Evolutionary conservation across 2,329 filamentous ascomycete genomes (phyloP).

Genomic region (Cytospora chrysosperma): DNA sequence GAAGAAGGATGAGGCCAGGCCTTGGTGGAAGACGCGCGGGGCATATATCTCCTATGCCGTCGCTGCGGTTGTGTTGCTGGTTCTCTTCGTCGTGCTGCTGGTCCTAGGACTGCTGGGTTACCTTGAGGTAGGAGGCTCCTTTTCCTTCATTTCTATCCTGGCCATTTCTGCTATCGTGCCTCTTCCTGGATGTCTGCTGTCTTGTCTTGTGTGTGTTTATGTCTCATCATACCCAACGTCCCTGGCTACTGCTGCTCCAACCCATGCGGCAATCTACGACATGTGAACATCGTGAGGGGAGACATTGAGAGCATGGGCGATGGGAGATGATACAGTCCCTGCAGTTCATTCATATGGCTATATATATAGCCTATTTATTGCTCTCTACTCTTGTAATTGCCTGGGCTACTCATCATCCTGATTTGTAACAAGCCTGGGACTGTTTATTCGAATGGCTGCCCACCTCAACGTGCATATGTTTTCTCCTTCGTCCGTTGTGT

Average conservation of each 20-base stretch:
- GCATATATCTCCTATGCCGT: slow-evolving; percentile 9
- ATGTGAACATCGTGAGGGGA: slow-evolving; percentile 19
- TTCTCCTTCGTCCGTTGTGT: background rate
- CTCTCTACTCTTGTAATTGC: background rate
- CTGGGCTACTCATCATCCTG: background rate
- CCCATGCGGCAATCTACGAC: slow-evolving; percentile 3
- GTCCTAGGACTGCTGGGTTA: slow-evolving; percentile 23
- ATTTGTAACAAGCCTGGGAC: background rate
- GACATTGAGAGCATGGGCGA: too few relatives aligned
- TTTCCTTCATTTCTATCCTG: slow-evolving; percentile 6
- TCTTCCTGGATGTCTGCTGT: slow-evolving; percentile 10
- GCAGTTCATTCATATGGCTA: too few relatives aligned
- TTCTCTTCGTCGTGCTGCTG: slow-evolving; percentile 21
- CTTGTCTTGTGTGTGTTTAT: slow-evolving; percentile 1
- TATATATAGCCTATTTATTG: too few relatives aligned
- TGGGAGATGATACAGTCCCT: too few relatives aligned
- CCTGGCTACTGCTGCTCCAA: slow-evolving; percentile 5
- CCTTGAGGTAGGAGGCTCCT: slow-evolving; percentile 21
- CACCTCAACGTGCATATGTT: background rate
- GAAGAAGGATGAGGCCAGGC: slow-evolving; percentile 7
- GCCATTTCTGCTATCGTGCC: slow-evolving; percentile 14
- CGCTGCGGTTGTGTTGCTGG: slow-evolving; percentile 14
- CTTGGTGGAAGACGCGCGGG: slow-evolving; percentile 23
- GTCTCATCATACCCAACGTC: background rate
- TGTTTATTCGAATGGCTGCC: too few relatives aligned